phyloP scores from a whole-genome alignment of 495 filamentous ascomycete species.

The Paragyromitra xinjiangensis region DNA sequence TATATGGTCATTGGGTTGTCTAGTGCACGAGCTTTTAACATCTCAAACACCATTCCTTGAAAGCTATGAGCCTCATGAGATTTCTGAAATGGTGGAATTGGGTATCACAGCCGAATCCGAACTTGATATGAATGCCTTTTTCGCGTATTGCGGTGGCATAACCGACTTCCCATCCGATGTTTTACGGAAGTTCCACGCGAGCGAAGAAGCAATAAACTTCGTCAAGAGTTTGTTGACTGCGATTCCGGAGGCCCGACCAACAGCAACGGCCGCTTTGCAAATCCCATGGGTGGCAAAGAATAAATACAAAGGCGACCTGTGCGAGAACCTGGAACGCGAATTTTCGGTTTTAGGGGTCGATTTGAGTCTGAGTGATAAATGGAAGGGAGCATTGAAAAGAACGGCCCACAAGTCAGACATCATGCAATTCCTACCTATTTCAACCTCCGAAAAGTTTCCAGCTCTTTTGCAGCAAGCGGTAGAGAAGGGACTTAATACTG shows the following conservation, averaged over 20 bases:
- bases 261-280: background rate
- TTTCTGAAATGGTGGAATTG: background rate
- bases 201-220: background rate
- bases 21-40: background rate
- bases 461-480: background rate
- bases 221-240: background rate
- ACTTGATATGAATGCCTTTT: slow-evolving; percentile 8
- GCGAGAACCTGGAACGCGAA: background rate
- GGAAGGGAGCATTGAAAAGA: background rate
- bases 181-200: background rate
- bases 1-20: slow-evolving; percentile 7
- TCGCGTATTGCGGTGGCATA: background rate
- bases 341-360: background rate
- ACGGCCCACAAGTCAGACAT: background rate
- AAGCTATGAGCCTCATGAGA: background rate
- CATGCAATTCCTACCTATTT: background rate
- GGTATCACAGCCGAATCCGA: background rate
- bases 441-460: background rate
- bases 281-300: background rate
- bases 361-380: background rate
- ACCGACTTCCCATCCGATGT: background rate
- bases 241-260: background rate
- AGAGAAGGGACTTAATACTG: background rate
- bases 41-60: slow-evolving; percentile 6
- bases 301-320: background rate